These are phyloP conservation scores for Colletotrichum gigasporum DNA, from an alignment of 2,329 filamentous ascomycete genomes.

Conservation along the genomic window DNA sequence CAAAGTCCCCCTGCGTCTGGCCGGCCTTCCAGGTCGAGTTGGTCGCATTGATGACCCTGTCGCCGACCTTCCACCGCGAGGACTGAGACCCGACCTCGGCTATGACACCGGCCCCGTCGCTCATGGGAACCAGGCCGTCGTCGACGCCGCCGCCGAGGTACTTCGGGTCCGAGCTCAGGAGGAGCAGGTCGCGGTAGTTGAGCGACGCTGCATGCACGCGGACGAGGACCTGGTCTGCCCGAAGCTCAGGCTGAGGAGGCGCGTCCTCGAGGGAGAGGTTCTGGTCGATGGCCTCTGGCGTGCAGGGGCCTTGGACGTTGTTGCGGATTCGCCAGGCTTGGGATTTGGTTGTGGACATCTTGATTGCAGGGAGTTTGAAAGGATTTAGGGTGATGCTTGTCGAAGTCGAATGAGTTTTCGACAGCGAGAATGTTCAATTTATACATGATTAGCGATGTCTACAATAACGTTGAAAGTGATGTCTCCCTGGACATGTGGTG, in stretches of 20 bases:
- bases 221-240: neutral
- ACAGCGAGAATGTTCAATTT: too few species aligned
- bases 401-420: too few species aligned
- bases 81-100: neutral
- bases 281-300: neutral
- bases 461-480: too few species aligned
- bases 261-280: neutral
- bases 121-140: neutral
- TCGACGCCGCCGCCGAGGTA: neutral
- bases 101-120: neutral
- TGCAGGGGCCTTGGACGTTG: neutral
- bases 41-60: neutral
- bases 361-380: too few species aligned
- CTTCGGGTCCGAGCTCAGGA: neutral
- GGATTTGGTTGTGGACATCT: fast-evolving
- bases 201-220: neutral
- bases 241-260: neutral
- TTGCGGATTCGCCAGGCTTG: neutral
- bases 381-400: neutral
- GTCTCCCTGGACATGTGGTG: too few species aligned
- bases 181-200: neutral
- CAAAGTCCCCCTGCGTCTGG: neutral
- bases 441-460: too few species aligned
- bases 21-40: neutral
- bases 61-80: neutral